Evolutionary conservation across 192 early-diverging fungal species (phyloP), one percentile per base, ranked within the genome.

Genomic region (Coemansia asiatica): DNA sequence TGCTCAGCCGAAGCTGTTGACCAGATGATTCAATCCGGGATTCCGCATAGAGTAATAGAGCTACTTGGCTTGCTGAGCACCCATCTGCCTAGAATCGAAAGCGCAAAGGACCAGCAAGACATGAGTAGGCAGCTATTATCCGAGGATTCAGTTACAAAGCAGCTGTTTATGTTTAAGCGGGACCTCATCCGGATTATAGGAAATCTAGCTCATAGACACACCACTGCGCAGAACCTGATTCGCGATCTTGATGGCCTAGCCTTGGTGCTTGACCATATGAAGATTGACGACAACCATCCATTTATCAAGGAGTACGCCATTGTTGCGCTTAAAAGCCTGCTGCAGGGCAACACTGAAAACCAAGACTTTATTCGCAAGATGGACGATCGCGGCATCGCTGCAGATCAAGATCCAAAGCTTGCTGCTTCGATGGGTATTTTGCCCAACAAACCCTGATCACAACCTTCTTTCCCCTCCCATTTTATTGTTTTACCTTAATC

Each of bases 231-330:
- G 66, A 65, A 82, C 49, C 23, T 68, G 61, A 40, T 73, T 4
- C 70, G 79, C 10, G 79, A 82, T 44, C 57, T 72, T 4, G 74
- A 61, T 33, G 79, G 79, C 1, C 62, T 82, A 25, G 64, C 74
- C 22, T 59, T 82, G 46, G 75, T 82, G 18, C 59, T 82, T 31
- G 68, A 82, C 60, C 67, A 82, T 57, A 68, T 70, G 67, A 66
- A 58, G 36, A 76, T 82, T n/a, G 79, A 82, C 53, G 79, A 76
- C 25, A 76, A 74, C 51, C 74, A 82, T 29, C 79, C 79, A 27
- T 82, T 73, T 33, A 82, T 82, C 64, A 68, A 67, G 56, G 79
- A 82, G 55, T 70, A 82, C 29, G 74, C 79, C 2, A 55, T 82
- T 2, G 67, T 82, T 7, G 79, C 79, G 15, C 58, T 82, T 35